Percentiles rank a stretch among this genome's conserved stretches.
Conservation (phyloP, 148 eudicot genomes). For the Limonium bicolor region DNA sequence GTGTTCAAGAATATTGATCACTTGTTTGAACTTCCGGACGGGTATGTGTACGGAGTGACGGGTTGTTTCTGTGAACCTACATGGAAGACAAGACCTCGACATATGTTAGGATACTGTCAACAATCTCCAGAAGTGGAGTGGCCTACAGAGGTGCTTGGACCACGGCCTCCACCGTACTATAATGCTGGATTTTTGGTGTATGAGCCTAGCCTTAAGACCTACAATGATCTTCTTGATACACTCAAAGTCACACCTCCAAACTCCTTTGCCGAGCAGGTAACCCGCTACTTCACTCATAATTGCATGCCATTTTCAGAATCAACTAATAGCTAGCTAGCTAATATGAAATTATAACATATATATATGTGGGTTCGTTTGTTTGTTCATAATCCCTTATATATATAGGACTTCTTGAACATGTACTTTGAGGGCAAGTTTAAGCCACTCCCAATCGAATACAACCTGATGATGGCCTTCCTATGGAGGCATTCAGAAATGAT, state of each 20-base stretch:
- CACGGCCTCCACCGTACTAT: conserved; percentile 22
- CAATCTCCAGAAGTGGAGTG: conserved; percentile 27
- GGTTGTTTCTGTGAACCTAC: conserved; percentile 31
- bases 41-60: conserved; percentile 22
- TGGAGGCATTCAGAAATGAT: conserved; percentile 34
- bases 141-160: conserved; percentile 24
- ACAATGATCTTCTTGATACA: conserved; percentile 14
- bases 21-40: conserved; percentile 26
- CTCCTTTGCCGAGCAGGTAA: conserved; percentile 30
- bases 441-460: conserved; percentile 21
- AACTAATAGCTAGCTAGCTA: not conserved
- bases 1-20: conserved; percentile 30
- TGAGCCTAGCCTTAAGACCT: conserved; percentile 21
- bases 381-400: not conserved
- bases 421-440: conserved; percentile 25
- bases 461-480: conserved; percentile 24
- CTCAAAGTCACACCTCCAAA: conserved; percentile 15
- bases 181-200: conserved; percentile 28
- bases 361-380: not conserved
- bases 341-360: not conserved
- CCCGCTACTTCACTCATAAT: not conserved
- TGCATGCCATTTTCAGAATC: not conserved
- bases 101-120: conserved; percentile 28
- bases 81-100: conserved; percentile 22
- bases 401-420: conserved; percentile 30